These are phyloP conservation scores for Elsinoe australis DNA, from an alignment of 2,329 filamentous ascomycete species.

Conservation along the genomic window DNA sequence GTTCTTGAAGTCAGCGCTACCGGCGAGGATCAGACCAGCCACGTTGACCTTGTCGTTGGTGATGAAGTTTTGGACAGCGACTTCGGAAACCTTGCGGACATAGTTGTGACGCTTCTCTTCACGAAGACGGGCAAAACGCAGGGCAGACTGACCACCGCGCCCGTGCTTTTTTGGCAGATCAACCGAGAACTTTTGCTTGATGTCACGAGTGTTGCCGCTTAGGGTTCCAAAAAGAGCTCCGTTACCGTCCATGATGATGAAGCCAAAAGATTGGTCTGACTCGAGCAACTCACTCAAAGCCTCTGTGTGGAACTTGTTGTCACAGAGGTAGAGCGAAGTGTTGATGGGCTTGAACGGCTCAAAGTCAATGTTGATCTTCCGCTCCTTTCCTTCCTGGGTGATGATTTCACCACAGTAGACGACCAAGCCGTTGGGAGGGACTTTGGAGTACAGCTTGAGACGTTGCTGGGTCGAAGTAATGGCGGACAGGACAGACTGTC, in stretches of 20 bases:
- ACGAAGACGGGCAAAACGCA: conserved; percentile 98
- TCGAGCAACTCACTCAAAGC: conserved; percentile 93
- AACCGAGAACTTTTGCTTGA: conserved; percentile 96
- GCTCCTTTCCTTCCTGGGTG: conserved; percentile 95
- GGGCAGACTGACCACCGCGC: conserved; percentile 97
- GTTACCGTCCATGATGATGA: conserved; percentile 99
- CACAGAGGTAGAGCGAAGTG: conserved; percentile 96
- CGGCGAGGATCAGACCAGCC: conserved; percentile 86
- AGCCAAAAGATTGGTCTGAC: conserved; percentile 98
- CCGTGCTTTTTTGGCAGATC: conserved; percentile 99
- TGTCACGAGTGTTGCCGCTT: conserved; percentile 92
- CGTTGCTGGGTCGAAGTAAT: conserved; percentile 99
- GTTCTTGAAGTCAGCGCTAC: conserved; percentile 99
- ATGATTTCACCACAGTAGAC: conserved; percentile 99
- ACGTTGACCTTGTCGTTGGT: conserved; percentile 98
- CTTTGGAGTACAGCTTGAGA: conserved; percentile 98
- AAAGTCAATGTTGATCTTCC: conserved; percentile 99
- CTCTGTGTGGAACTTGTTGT: conserved; percentile 99
- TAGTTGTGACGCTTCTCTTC: conserved; percentile 99
- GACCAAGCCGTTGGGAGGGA: conserved; percentile 92
- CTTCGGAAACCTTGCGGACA: conserved; percentile 94
- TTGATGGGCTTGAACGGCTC: conserved; percentile 99
- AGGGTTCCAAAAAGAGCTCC: conserved; percentile 94
- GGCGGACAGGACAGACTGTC: conserved; percentile 92
- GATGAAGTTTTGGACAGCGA: conserved; percentile 98